A percentile compares a stretch with the other conserved stretches of the same genome.
phyloP scores from a whole-genome alignment of 805 yeast genomes.

The Myxozyma udenii region DNA sequence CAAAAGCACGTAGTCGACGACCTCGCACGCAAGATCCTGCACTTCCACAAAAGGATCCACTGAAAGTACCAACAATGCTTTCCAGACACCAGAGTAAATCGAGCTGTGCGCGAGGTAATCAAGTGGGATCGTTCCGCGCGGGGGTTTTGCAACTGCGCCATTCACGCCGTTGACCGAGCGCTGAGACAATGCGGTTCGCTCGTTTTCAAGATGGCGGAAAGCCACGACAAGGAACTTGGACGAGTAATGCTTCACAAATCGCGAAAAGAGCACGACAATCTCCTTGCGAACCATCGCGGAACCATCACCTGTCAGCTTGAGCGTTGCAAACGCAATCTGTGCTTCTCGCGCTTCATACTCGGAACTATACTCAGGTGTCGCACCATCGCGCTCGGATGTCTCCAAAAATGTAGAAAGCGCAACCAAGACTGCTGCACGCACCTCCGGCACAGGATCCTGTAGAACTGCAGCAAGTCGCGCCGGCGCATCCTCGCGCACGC shows the following conservation, averaged over 20 bases:
- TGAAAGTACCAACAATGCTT: conserved; percentile 69
- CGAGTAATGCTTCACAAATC: conserved; percentile 64
- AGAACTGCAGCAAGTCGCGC: conserved; percentile 56
- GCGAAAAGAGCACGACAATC: conserved; percentile 70
- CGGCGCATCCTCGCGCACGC: conserved; percentile 61
- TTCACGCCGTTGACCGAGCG: background rate
- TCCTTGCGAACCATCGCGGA: conserved; percentile 87
- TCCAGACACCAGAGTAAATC: conserved; percentile 82
- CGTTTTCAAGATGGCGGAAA: conserved; percentile 78
- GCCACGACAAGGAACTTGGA: conserved; percentile 83
- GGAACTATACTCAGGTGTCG: conserved; percentile 21
- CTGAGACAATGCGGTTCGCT: conserved; percentile 34
- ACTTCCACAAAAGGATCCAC: conserved; percentile 89
- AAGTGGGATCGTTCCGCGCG: conserved; percentile 41
- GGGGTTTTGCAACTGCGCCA: background rate
- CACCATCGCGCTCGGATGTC: conserved; percentile 33
- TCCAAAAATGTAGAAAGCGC: conserved; percentile 70
- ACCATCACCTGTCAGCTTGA: conserved; percentile 76
- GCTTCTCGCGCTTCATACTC: conserved; percentile 53
- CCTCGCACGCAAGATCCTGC: conserved; percentile 62
- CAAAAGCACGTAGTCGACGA: conserved; percentile 69
- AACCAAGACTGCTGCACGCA: conserved; percentile 75
- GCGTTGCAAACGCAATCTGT: conserved; percentile 62
- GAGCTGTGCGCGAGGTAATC: conserved; percentile 56
- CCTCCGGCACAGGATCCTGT: conserved; percentile 92